Evolutionary conservation across 2,329 filamentous ascomycete species (phyloP).

Genomic region (Pseudogymnoascus sp.): DNA sequence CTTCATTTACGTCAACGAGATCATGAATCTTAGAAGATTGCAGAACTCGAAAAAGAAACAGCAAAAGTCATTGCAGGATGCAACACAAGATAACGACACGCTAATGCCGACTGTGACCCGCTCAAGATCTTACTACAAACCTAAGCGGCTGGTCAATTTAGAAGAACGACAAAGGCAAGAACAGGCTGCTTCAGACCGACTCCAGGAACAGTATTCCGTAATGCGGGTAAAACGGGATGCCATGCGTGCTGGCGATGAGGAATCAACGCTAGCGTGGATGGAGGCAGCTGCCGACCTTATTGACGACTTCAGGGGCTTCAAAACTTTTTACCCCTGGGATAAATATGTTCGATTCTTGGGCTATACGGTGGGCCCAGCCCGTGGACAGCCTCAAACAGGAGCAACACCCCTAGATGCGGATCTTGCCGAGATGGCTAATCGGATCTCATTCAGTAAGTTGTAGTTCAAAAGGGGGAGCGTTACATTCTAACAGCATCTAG

Average conservation of each 20-base stretch:
- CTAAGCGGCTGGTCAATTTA: conserved; percentile 25
- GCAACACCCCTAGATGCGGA: conserved; percentile 22
- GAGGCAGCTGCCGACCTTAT: conserved; percentile 49
- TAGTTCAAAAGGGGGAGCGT: neutral
- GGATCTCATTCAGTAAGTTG: conserved; percentile 22
- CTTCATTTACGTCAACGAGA: conserved; percentile 66
- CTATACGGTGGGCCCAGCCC: conserved; percentile 17
- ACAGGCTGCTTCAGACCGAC: conserved; percentile 25
- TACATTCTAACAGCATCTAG: conserved; percentile 18
- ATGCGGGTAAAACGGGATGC: conserved; percentile 32
- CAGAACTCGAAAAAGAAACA: conserved; percentile 23
- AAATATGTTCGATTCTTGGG: conserved; percentile 53
- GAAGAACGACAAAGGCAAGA: conserved; percentile 27
- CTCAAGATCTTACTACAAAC: conserved; percentile 19
- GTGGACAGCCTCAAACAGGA: conserved; percentile 15
- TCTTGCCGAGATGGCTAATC: conserved; percentile 22
- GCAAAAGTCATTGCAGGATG: conserved; percentile 25
- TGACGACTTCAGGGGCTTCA: conserved; percentile 55
- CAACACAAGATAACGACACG: conserved; percentile 28
- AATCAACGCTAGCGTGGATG: conserved; percentile 41
- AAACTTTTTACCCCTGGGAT: conserved; percentile 58
- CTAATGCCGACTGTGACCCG: conserved; percentile 10
- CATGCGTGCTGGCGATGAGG: conserved; percentile 24
- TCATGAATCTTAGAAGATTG: conserved; percentile 52
- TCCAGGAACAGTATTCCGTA: conserved; percentile 32